These are phyloP conservation scores for Aspergillus brasiliensis DNA, from an alignment of 2,329 filamentous ascomycete genomes.

Conservation along the genomic window DNA sequence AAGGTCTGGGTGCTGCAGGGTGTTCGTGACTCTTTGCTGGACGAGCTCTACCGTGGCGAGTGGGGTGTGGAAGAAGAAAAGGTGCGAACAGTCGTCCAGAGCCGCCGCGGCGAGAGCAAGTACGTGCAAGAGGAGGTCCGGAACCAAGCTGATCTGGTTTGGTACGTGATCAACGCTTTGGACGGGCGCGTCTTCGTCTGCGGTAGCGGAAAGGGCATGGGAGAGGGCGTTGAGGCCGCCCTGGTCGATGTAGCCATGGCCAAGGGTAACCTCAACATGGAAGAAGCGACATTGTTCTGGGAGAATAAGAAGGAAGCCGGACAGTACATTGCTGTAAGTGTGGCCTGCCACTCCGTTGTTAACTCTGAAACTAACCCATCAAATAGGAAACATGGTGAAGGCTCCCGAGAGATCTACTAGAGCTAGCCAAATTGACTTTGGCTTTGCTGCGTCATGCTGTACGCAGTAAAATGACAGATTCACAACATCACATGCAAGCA, in stretches of 20 bases:
- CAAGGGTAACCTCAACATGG: constrained; percentile 81
- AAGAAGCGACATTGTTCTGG: constrained; percentile 89
- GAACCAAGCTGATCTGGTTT: constrained; percentile 91
- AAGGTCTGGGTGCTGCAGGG: constrained; percentile 98
- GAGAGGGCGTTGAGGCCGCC: constrained; percentile 88
- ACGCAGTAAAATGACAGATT: background rate
- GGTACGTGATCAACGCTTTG: constrained; percentile 96
- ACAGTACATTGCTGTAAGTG: constrained; percentile 82
- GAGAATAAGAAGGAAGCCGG: constrained; percentile 85
- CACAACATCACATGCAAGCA: background rate
- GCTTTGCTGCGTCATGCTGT: background rate
- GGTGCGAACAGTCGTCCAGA: constrained; percentile 80
- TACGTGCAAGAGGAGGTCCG: constrained; percentile 97
- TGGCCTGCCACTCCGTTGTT: background rate
- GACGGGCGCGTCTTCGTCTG: constrained; percentile 97
- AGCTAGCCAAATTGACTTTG: constrained; percentile 9
- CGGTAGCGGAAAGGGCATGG: constrained; percentile 94
- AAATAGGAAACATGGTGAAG: constrained; percentile 40
- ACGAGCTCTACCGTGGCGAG: constrained; percentile 95
- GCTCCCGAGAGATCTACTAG: background rate
- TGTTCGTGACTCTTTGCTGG: constrained; percentile 87
- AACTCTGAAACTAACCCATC: constrained; percentile 4
- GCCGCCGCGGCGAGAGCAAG: constrained; percentile 72
- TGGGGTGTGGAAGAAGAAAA: constrained; percentile 91
- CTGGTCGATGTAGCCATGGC: constrained; percentile 88